Percentiles rank a stretch among this genome's conserved stretches.
These are phyloP conservation scores for Fusarium keratoplasticum DNA, from an alignment of 2,329 filamentous ascomycete genomes.

Conservation along the genomic window DNA sequence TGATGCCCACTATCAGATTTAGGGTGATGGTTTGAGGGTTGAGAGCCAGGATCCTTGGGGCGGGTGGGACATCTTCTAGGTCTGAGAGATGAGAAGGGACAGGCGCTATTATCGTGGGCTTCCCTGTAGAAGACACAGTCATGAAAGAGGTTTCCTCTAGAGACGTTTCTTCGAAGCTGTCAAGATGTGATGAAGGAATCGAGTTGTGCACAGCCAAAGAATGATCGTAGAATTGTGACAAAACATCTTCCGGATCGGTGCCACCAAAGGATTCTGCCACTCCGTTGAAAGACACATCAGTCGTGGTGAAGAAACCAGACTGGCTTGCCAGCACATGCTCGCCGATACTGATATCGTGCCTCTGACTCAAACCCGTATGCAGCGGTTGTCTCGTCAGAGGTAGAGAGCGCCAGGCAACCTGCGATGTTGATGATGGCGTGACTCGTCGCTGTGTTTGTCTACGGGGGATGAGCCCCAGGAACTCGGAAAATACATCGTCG, in stretches of 20 bases:
- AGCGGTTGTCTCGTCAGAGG: slow-evolving; percentile 60
- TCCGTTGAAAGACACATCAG: slow-evolving; percentile 51
- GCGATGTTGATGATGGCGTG: slow-evolving; percentile 42
- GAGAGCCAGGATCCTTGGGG: slow-evolving; percentile 73
- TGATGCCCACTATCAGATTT: slow-evolving; percentile 83
- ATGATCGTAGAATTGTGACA: slow-evolving; percentile 80
- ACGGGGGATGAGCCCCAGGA: slow-evolving; percentile 38
- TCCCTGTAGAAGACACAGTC: slow-evolving; percentile 50
- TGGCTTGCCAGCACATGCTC: slow-evolving; percentile 45
- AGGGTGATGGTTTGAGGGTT: slow-evolving; percentile 84
- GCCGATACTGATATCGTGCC: slow-evolving; percentile 52
- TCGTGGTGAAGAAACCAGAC: slow-evolving; percentile 62
- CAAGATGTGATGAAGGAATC: slow-evolving; percentile 71
- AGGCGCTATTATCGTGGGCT: slow-evolving; percentile 32
- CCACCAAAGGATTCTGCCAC: slow-evolving; percentile 34
- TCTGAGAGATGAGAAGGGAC: slow-evolving; percentile 57
- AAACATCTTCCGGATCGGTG: slow-evolving; percentile 53
- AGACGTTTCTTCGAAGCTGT: slow-evolving; percentile 43
- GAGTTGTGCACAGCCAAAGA: slow-evolving; percentile 79
- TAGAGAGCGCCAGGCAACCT: slow-evolving; percentile 66
- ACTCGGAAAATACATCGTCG: slow-evolving; percentile 39
- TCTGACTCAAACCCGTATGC: slow-evolving; percentile 65
- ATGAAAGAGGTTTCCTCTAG: slow-evolving; percentile 52
- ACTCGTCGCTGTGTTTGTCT: not conserved
- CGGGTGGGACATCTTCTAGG: slow-evolving; percentile 77